phyloP scores from a whole-genome alignment of 768 basidiomycete species.

The Tulasnella sp. region DNA sequence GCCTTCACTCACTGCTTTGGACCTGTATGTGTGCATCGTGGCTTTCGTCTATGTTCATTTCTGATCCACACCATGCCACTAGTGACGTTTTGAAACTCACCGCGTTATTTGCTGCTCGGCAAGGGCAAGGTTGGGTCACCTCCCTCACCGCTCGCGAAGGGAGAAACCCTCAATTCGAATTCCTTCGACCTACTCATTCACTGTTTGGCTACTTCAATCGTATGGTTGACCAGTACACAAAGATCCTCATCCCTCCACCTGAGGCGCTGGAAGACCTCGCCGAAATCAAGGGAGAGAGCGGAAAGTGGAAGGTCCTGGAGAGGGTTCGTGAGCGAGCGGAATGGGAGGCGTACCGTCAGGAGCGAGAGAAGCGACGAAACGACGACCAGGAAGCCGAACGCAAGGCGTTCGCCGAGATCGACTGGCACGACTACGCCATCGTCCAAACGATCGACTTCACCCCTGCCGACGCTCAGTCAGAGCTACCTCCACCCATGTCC shows the following conservation, averaged over 20 bases:
- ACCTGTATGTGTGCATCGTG: slow-evolving; percentile 68
- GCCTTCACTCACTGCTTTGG: slow-evolving; percentile 84
- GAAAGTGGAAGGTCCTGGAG: slow-evolving; percentile 79
- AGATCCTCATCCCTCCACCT: slow-evolving; percentile 80
- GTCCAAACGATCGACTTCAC: slow-evolving; percentile 99
- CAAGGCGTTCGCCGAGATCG: slow-evolving; percentile 93
- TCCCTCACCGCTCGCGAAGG: slow-evolving; percentile 86
- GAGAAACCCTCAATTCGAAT: slow-evolving; percentile 97
- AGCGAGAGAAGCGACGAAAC: slow-evolving; percentile 81
- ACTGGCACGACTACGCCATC: slow-evolving; percentile 99
- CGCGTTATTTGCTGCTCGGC: slow-evolving; percentile 91
- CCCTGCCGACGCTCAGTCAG: slow-evolving; percentile 82
- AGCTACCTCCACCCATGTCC: slow-evolving; percentile 96
- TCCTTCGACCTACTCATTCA: slow-evolving; percentile 92
- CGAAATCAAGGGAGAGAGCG: slow-evolving; percentile 62
- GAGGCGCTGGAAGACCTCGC: slow-evolving; percentile 73
- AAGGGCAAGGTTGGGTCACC: slow-evolving; percentile 84
- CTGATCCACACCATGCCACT: slow-evolving; percentile 31
- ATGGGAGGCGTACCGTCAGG: slow-evolving; percentile 84
- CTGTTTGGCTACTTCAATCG: slow-evolving; percentile 97
- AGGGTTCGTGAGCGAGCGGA: slow-evolving; percentile 76
- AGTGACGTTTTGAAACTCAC: slow-evolving; percentile 97
- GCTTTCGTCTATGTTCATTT: background rate
- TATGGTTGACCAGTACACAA: slow-evolving; percentile 94
- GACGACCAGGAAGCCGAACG: slow-evolving; percentile 93